A percentile compares a stretch with the other conserved stretches of the same genome.
Evolutionary conservation across 176 grass and related monocot species (phyloP).

Genomic region (Leersia perrieri): DNA sequence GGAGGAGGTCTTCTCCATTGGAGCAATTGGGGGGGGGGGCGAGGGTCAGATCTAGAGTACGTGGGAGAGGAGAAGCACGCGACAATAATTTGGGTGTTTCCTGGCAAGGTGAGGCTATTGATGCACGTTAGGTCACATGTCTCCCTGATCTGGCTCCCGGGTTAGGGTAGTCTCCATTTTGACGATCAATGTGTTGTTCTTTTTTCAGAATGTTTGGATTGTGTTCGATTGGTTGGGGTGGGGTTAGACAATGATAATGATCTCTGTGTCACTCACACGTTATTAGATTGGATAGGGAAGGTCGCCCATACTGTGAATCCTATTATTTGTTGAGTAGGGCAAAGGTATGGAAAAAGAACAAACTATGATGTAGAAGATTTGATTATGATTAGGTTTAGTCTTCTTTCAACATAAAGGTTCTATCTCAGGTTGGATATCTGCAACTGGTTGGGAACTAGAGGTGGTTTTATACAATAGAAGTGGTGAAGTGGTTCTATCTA

Average conservation of each 20-base stretch:
- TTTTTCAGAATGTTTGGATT: too few relatives aligned
- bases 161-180: too few relatives aligned
- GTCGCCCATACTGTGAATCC: not conserved
- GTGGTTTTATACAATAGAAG: not conserved
- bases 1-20: not conserved
- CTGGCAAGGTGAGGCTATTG: constrained; percentile 35
- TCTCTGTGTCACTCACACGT: not conserved
- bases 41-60: constrained; percentile 27
- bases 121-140: not conserved
- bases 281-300: not conserved
- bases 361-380: constrained; percentile 1
- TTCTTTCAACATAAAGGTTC: not conserved
- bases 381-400: not conserved
- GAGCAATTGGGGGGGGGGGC: not conserved
- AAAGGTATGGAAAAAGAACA: not conserved
- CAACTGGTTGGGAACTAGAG: not conserved
- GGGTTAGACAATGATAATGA: not conserved
- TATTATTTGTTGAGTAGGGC: not conserved
- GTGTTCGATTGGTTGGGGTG: not conserved
- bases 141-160: constrained; percentile 13
- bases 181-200: too few relatives aligned
- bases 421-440: not conserved
- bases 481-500: too few relatives aligned
- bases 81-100: constrained; percentile 17
- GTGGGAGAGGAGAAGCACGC: not conserved